Base-by-base conservation (phyloP, 345 rosid genomes). In the Eucalyptus pauciflora region DNA sequence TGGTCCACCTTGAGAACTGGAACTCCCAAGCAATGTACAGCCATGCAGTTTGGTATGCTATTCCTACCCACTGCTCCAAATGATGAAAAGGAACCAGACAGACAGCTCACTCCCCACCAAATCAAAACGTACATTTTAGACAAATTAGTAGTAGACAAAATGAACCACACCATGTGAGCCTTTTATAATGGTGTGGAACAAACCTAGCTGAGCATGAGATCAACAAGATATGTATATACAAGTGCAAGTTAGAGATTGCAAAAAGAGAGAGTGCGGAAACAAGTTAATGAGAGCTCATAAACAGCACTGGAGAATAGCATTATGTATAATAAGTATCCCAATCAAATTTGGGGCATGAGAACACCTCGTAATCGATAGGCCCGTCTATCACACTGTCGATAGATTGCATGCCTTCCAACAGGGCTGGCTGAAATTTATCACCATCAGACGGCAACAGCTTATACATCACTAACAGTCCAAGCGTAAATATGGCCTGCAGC, bases 401-500 rank as follows among this genome's bases (percentile, higher is more conserved):
- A 29, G 94, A 93, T 90, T 97, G 99, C 33, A 97, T 91, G 67
- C 95, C 96, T 89, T 95, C 94, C 89, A 98, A 93, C 49, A 96
- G 93, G 58, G 95, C 94, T n/a, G 97, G 95, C 8, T 94, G 97
- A 90, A 92, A 94, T 88, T 93, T 89, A 87, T 95, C 96, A 60
- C 90, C 91, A 90, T 95, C 95, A 15, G 97, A 94, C 90, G 99
- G 99, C 90, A 98, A 89, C 71, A 98, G 91, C 93, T 97, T 98
- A 94, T 96, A 96, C 93, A 95, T 91, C 76, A 98, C 96, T 87
- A 97, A 90, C 90, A 97, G 90, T 41, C 98, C 99, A 48, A 98
- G 98, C 5, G 98, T 96, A 92, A 98, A 95, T 91, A 97, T 96
- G 86, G 99, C 99, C 93, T 98, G 99, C 92, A 98, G 95, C 96